Percentiles rank a stretch among this genome's conserved stretches.
Conservation (phyloP, 2,329 filamentous ascomycete genomes). For the Penicillium sp. region DNA sequence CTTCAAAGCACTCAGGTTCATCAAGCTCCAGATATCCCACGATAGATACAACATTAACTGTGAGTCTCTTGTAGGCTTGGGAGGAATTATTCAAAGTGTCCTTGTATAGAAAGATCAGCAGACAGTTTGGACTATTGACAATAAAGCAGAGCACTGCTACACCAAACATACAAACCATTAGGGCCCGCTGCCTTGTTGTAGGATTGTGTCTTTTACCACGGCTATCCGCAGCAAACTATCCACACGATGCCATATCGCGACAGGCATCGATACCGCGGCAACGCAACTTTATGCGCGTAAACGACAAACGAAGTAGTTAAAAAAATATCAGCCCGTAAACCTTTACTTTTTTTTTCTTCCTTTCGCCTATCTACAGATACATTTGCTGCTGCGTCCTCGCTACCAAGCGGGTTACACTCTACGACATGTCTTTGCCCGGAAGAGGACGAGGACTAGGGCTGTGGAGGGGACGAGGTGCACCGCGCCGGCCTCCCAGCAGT, state of each 20-base stretch:
- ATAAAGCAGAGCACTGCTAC: no score
- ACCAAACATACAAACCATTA: no score
- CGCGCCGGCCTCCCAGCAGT: neutral
- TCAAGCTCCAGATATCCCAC: slow-evolving; percentile 55
- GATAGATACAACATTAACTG: slow-evolving; percentile 22
- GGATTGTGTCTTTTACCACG: no score
- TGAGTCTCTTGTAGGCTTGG: slow-evolving; percentile 16
- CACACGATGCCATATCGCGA: no score
- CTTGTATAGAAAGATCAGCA: neutral
- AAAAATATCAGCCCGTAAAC: no score
- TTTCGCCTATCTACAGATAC: neutral
- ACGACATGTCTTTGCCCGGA: neutral
- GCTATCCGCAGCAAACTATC: no score
- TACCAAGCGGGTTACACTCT: neutral
- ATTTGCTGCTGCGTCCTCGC: neutral
- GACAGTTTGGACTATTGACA: no score
- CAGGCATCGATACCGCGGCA: no score
- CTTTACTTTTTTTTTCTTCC: no score
- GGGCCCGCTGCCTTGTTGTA: no score
- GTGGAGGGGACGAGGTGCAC: neutral
- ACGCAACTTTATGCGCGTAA: neutral
- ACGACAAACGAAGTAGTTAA: neutral
- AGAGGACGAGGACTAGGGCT: neutral
- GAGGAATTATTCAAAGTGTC: slow-evolving; percentile 18
- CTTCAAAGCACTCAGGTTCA: slow-evolving; percentile 53